phyloP scores from a whole-genome alignment of 192 early-diverging fungal genomes.

The Coemansia sp. region DNA sequence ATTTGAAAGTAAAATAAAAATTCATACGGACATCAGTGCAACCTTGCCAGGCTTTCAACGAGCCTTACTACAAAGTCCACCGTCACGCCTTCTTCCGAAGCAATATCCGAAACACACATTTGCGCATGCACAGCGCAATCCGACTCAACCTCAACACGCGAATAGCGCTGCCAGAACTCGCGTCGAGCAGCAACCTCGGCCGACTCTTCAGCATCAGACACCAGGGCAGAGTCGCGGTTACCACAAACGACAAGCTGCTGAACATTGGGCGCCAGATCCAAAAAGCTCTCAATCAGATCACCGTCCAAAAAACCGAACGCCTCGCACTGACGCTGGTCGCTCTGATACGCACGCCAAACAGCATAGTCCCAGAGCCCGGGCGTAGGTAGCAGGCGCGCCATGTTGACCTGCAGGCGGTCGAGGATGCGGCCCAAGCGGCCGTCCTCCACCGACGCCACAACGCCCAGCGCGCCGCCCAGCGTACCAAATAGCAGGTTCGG shows the following conservation, averaged over 20 bases:
- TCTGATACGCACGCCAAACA: slow-evolving; percentile 64
- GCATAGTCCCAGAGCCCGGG: slow-evolving; percentile 62
- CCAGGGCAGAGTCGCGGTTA: not conserved
- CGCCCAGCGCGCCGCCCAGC: slow-evolving; percentile 75
- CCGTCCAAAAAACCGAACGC: slow-evolving; percentile 78
- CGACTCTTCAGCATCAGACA: not conserved
- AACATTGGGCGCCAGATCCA: slow-evolving; percentile 60
- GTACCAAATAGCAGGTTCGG: slow-evolving; percentile 71
- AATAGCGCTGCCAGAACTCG: slow-evolving; percentile 26
- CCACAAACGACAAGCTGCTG: slow-evolving; percentile 39
- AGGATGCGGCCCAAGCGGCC: slow-evolving; percentile 56
- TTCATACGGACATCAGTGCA: slow-evolving; percentile 11
- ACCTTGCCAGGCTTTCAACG: slow-evolving; percentile 35
- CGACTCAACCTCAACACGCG: slow-evolving; percentile 27
- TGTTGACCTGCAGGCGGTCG: slow-evolving; percentile 59
- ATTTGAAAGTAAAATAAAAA: not conserved
- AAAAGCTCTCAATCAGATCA: slow-evolving; percentile 82
- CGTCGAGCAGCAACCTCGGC: no score
- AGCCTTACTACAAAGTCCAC: slow-evolving; percentile 35
- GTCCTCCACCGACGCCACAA: slow-evolving; percentile 64
- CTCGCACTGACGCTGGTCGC: slow-evolving; percentile 46
- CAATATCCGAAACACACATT: slow-evolving; percentile 38
- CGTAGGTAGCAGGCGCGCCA: slow-evolving; percentile 53
- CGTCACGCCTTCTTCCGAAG: slow-evolving; percentile 16
- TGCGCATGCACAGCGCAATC: slow-evolving; percentile 17